A percentile compares a stretch with the other conserved stretches of the same genome.
Conservation (phyloP, 192 early-diverging fungal genomes). For the Mortierella claussenii region DNA sequence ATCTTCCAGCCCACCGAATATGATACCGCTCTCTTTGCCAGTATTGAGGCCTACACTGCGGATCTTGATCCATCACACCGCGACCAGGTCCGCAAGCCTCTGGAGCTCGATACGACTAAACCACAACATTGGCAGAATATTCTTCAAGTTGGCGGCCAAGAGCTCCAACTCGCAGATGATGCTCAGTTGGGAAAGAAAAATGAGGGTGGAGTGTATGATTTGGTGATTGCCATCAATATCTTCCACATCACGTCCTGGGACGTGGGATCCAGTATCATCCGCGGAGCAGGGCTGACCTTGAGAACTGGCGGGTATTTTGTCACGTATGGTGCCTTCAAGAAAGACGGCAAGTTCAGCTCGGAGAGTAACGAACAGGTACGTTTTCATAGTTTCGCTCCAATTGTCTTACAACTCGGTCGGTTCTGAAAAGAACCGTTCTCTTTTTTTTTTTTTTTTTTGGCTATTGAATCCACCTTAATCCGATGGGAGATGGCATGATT, state of each 20-base stretch:
- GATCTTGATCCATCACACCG: conserved; percentile 7
- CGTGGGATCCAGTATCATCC: conserved; percentile 2
- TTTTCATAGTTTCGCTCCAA: neutral
- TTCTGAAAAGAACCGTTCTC: neutral
- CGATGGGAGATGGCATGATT: too few species aligned
- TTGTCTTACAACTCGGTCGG: neutral
- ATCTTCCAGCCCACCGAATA: conserved; percentile 35
- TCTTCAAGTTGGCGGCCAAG: neutral
- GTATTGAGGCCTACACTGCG: conserved; percentile 25
- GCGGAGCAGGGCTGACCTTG: conserved; percentile 12
- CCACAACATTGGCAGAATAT: conserved; percentile 3
- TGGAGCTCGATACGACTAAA: conserved; percentile 29
- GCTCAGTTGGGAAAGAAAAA: too few species aligned
- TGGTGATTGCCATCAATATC: conserved; percentile 31
- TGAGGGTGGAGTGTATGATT: conserved; percentile 7
- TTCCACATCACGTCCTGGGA: conserved; percentile 30
- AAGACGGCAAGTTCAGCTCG: conserved; percentile 18
- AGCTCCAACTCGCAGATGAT: neutral
- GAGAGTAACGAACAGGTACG: conserved; percentile 26
- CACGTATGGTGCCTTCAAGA: conserved; percentile 25
- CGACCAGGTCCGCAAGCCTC: neutral
- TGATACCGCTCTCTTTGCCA: conserved; percentile 13
- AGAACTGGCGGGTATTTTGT: conserved; percentile 19
- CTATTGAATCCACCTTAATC: too few species aligned
- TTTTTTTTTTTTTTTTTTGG: conserved; percentile 3